These are phyloP conservation scores for Pleomassaria siparia DNA, from an alignment of 2,329 filamentous ascomycete genomes.

Conservation along the genomic window DNA sequence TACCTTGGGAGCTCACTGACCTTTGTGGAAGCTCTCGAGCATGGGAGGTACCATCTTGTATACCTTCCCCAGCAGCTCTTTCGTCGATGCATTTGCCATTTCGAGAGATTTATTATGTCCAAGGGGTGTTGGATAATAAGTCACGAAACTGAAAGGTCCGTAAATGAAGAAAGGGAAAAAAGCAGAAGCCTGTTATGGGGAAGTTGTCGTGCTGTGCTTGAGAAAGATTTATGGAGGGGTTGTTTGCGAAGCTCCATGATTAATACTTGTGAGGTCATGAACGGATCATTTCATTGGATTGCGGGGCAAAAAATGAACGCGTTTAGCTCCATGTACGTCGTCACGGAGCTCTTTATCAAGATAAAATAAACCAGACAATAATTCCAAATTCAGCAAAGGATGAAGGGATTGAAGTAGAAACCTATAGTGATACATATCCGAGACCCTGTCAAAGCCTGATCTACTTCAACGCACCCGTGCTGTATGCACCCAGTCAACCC, in stretches of 20 bases:
- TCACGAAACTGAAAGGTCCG: neutral
- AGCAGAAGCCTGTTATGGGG: neutral
- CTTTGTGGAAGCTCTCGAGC: constrained; percentile 95
- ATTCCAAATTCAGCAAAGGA: too few species aligned
- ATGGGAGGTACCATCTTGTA: constrained; percentile 91
- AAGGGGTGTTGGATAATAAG: neutral
- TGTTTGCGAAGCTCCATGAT: neutral
- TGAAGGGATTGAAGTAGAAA: neutral
- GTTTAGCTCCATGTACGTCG: too few species aligned
- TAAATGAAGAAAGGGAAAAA: neutral
- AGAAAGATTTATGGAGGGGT: neutral
- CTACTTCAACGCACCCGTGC: neutral
- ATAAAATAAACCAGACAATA: too few species aligned
- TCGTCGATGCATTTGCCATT: constrained; percentile 63
- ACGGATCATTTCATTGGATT: constrained; percentile 2
- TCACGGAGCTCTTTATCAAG: too few species aligned
- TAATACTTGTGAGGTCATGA: constrained; percentile 6
- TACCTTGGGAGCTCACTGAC: constrained; percentile 55
- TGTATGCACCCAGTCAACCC: neutral
- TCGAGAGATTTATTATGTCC: constrained; percentile 4
- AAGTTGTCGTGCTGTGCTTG: neutral
- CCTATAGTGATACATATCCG: neutral
- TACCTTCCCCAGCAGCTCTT: constrained; percentile 75
- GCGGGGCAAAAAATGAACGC: too few species aligned
- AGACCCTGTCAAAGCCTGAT: neutral